Evolutionary conservation across 257 asterid species (phyloP).

Genomic region (Nyctanthes arbortristis): DNA sequence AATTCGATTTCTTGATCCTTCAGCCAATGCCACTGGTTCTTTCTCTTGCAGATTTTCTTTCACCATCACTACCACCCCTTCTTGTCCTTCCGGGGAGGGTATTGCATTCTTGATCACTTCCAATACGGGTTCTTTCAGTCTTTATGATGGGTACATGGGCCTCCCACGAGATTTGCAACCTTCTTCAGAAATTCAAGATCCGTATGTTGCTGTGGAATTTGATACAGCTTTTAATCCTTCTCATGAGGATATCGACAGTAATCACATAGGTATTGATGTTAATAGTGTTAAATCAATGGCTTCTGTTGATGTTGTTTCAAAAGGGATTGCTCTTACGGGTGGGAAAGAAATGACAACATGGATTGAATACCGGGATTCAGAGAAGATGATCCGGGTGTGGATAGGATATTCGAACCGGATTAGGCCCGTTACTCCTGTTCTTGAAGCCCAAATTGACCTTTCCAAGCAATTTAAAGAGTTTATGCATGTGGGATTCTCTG

Average conservation of each 20-base stretch:
- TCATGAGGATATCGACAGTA: constrained; percentile 45
- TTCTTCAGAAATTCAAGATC: constrained; percentile 25
- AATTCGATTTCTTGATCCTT: constrained; percentile 57
- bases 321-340: constrained; percentile 48
- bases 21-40: constrained; percentile 53
- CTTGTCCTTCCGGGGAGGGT: constrained; percentile 80
- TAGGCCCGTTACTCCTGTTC: constrained; percentile 57
- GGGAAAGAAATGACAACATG: constrained; percentile 56
- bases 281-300: constrained; percentile 45
- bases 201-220: constrained; percentile 64
- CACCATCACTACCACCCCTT: constrained; percentile 34
- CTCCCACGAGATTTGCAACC: constrained; percentile 33
- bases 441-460: constrained; percentile 45
- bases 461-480: constrained; percentile 56
- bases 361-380: constrained; percentile 60
- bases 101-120: constrained; percentile 61
- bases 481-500: constrained; percentile 77
- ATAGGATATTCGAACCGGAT: constrained; percentile 37
- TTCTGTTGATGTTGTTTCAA: constrained; percentile 39
- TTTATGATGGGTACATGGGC: constrained; percentile 61
- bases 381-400: constrained; percentile 59
- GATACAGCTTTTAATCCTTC: constrained; percentile 49
- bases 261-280: constrained; percentile 60
- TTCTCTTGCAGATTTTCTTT: constrained; percentile 71
- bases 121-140: constrained; percentile 34